A percentile compares a stretch with the other conserved stretches of the same genome.
Evolutionary conservation across 768 basidiomycete species (phyloP).

Genomic region (Tephrocybe sp.): DNA sequence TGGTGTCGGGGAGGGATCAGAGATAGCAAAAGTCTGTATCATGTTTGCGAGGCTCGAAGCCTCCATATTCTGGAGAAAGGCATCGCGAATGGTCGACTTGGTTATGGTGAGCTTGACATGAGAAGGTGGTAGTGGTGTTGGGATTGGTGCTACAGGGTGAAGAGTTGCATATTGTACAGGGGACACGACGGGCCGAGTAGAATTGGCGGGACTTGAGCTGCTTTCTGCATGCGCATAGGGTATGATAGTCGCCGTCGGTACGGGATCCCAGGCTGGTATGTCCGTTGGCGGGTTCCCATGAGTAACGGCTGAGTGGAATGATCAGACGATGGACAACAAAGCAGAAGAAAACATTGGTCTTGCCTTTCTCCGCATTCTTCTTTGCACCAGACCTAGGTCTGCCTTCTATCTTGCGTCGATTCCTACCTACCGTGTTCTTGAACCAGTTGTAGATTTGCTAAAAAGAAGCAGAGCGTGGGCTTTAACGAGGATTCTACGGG

Average conservation of each 20-base stretch:
- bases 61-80: slow-evolving; percentile 49
- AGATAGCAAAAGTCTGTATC: slow-evolving; percentile 48
- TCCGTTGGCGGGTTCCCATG: slow-evolving; percentile 19
- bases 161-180: slow-evolving; percentile 44
- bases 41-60: slow-evolving; percentile 49
- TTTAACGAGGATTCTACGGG: slow-evolving; percentile 11
- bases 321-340: slow-evolving; percentile 10
- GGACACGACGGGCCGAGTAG: slow-evolving; percentile 29
- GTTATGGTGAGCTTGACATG: slow-evolving; percentile 29
- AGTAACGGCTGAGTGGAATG: background rate
- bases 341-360: slow-evolving; percentile 2
- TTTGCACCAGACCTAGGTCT: slow-evolving; percentile 48
- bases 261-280: slow-evolving; percentile 37
- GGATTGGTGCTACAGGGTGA: slow-evolving; percentile 31
- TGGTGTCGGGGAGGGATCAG: slow-evolving; percentile 50
- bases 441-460: slow-evolving; percentile 78
- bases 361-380: slow-evolving; percentile 52
- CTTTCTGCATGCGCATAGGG: slow-evolving; percentile 40
- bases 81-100: slow-evolving; percentile 40
- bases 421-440: slow-evolving; percentile 67
- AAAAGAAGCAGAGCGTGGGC: slow-evolving; percentile 10
- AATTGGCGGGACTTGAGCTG: slow-evolving; percentile 34
- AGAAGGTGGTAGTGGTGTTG: slow-evolving; percentile 20
- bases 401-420: slow-evolving; percentile 57
- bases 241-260: slow-evolving; percentile 33